Percentiles rank a stretch among this genome's conserved stretches.
phyloP scores from a whole-genome alignment of 2,329 filamentous ascomycete species.

The Diaporthe vexans region DNA sequence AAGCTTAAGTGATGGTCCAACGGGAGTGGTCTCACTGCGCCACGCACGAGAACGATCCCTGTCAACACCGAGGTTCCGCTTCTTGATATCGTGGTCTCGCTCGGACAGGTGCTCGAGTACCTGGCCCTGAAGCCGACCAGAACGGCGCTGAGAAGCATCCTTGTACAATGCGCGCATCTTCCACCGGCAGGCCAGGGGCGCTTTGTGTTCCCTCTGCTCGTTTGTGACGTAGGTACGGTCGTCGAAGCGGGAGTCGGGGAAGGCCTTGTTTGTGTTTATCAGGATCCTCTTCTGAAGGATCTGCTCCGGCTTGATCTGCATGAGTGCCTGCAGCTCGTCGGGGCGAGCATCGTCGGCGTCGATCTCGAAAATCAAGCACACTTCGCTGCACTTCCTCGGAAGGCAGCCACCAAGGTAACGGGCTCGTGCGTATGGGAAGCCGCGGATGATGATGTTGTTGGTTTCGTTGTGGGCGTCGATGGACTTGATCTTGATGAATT shows the following conservation, averaged over 20 bases:
- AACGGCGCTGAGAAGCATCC: conserved; percentile 43
- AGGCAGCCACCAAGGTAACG: conserved; percentile 54
- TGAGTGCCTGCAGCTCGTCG: conserved; percentile 53
- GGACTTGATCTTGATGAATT: conserved; percentile 54
- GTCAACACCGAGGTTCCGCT: conserved; percentile 46
- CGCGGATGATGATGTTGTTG: conserved; percentile 57
- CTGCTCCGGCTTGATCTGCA: conserved; percentile 56
- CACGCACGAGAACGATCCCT: conserved; percentile 52
- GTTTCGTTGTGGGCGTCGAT: conserved; percentile 54
- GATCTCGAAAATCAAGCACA: conserved; percentile 59
- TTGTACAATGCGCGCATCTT: conserved; percentile 54
- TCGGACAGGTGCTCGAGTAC: conserved; percentile 49
- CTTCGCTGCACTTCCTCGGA: conserved; percentile 57
- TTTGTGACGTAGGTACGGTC: conserved; percentile 1
- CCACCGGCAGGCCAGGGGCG: conserved; percentile 67
- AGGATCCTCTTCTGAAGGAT: conserved; percentile 60
- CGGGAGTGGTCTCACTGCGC: conserved; percentile 54
- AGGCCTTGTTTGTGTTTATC: conserved; percentile 68
- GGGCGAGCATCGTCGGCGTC: conserved; percentile 52
- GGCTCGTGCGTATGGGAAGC: conserved; percentile 55
- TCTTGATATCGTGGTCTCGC: conserved; percentile 44
- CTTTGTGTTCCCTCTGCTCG: conserved; percentile 47
- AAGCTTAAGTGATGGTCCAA: conserved; percentile 51
- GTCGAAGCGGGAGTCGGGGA: conserved; percentile 54
- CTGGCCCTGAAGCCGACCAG: conserved; percentile 50